phyloP scores from a whole-genome alignment of 225 moss, liverwort and hornwort species.

The Pseudisothecium myosuroides region DNA sequence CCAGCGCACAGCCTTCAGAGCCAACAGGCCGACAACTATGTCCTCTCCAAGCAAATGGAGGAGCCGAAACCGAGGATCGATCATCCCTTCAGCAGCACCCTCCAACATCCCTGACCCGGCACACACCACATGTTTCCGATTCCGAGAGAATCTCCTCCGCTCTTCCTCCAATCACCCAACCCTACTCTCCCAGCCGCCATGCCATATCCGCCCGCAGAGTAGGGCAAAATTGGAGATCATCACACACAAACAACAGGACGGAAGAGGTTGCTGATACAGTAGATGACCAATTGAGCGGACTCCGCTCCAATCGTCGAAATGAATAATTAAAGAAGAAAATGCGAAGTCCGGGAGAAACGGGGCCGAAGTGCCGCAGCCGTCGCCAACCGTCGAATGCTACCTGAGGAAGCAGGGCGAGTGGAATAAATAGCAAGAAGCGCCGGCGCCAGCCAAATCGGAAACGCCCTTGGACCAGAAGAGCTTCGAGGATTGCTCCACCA shows the following conservation, averaged over 20 bases:
- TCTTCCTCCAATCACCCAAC: background rate
- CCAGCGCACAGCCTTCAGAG: background rate
- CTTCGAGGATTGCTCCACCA: background rate
- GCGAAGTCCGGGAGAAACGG: background rate
- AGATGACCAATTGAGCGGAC: background rate
- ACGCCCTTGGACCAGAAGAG: background rate
- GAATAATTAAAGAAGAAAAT: background rate
- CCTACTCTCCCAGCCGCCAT: background rate
- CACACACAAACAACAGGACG: background rate
- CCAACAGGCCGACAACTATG: background rate
- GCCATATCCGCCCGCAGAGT: background rate
- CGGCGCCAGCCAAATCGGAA: background rate
- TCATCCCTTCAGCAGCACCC: background rate
- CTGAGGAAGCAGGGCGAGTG: background rate
- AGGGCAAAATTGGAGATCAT: background rate
- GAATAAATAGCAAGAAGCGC: background rate
- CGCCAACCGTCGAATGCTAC: background rate
- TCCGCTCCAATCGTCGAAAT: background rate
- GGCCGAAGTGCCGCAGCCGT: background rate
- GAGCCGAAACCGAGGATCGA: background rate
- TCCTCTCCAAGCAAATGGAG: background rate
- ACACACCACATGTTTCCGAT: background rate
- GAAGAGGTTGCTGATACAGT: background rate
- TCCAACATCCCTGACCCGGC: background rate
- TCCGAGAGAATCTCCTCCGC: background rate